phyloP scores from a whole-genome alignment of 1,139 yeast genomes.

The Saccharomycopsis hybrid region DNA sequence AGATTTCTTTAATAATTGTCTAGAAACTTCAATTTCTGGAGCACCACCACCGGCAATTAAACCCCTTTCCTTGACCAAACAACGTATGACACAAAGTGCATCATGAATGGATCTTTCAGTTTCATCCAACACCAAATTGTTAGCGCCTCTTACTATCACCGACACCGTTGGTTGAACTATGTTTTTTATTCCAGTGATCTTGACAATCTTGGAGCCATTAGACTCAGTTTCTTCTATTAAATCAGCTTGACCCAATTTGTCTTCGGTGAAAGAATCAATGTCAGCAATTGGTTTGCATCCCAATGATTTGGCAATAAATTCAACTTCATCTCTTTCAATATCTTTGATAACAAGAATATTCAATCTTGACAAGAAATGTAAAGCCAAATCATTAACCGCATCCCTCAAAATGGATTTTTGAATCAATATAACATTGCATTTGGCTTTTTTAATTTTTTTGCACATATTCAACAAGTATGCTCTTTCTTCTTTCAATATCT shows the following conservation, averaged over 20 bases:
- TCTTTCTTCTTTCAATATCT: constrained; percentile 94
- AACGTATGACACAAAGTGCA: constrained; percentile 93
- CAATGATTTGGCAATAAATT: constrained; percentile 81
- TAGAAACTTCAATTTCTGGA: constrained; percentile 91
- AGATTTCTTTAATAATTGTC: constrained; percentile 73
- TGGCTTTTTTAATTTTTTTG: constrained; percentile 92
- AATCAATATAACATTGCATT: constrained; percentile 88
- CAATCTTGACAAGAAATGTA: constrained; percentile 87
- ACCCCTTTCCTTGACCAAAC: constrained; percentile 90
- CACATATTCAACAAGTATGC: constrained; percentile 90
- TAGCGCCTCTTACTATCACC: constrained; percentile 92
- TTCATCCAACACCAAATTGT: constrained; percentile 82
- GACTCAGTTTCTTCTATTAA: constrained; percentile 88
- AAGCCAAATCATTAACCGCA: constrained; percentile 93
- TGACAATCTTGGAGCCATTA: constrained; percentile 87
- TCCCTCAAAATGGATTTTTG: constrained; percentile 95
- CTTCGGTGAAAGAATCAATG: constrained; percentile 86
- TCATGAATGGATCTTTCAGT: constrained; percentile 96
- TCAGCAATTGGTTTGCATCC: constrained; percentile 98
- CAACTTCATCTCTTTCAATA: constrained; percentile 94
- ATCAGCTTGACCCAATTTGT: constrained; percentile 87
- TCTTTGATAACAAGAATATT: constrained; percentile 93
- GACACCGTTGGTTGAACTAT: constrained; percentile 70
- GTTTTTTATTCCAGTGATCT: constrained; percentile 78
- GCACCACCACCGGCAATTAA: constrained; percentile 99